phyloP scores from a whole-genome alignment of 495 filamentous ascomycete genomes.

The Cercophora newfieldiana region DNA sequence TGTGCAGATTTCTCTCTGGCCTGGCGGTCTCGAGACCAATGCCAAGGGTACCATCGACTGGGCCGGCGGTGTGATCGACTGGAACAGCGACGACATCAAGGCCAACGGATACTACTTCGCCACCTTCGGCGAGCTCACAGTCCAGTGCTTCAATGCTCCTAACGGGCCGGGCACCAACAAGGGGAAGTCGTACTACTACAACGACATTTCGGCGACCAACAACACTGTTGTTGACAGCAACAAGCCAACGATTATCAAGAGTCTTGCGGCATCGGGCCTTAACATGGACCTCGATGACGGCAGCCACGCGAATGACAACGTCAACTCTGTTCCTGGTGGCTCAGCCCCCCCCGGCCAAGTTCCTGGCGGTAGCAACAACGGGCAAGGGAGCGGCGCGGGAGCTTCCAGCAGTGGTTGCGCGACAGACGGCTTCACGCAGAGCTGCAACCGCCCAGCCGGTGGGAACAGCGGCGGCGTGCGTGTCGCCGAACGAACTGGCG shows the following conservation, averaged over 20 bases:
- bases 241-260: conserved; percentile 75
- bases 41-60: conserved; percentile 83
- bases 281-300: conserved; percentile 60
- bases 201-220: conserved; percentile 63
- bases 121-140: conserved; percentile 69
- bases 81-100: conserved; percentile 80
- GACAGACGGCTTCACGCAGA: conserved; percentile 35
- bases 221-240: conserved; percentile 72
- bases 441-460: conserved; percentile 25
- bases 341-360: conserved; percentile 32
- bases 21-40: conserved; percentile 78
- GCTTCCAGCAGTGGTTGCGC: conserved; percentile 24
- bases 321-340: conserved; percentile 39
- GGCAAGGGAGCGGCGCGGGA: conserved; percentile 20
- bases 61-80: conserved; percentile 89
- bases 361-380: conserved; percentile 19
- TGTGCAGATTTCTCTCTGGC: conserved; percentile 94
- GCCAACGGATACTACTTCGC: conserved; percentile 87
- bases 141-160: conserved; percentile 82
- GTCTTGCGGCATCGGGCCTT: conserved; percentile 72
- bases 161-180: conserved; percentile 57
- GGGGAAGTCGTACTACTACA: conserved; percentile 74
- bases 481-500: conserved; percentile 42
- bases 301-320: conserved; percentile 27
- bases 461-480: conserved; percentile 30